Percentiles rank a stretch among this genome's conserved stretches.
Evolutionary conservation across 1,139 yeast species (phyloP).

Genomic region (Zhuliangozyma parablackwelliae): DNA sequence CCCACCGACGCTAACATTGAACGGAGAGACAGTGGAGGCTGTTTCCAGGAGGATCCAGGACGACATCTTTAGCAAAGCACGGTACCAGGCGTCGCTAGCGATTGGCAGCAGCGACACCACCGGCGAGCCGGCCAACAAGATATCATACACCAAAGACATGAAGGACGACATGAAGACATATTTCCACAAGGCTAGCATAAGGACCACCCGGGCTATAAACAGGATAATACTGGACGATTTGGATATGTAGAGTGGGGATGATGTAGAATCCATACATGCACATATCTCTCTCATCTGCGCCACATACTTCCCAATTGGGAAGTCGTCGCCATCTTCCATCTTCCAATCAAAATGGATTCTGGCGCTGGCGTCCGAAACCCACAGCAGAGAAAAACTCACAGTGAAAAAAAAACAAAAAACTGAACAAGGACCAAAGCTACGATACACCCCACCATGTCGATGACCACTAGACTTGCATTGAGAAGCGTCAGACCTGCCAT

Average conservation of each 20-base stretch:
- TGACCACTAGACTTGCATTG: conserved; percentile 45
- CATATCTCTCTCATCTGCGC: no score
- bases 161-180: conserved; percentile 26
- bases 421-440: conserved; percentile 1
- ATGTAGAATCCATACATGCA: no score
- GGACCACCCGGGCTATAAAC: conserved; percentile 27
- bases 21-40: conserved; percentile 25
- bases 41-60: conserved; percentile 22
- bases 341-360: conserved; percentile 31
- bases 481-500: conserved; percentile 39
- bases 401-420: conserved; percentile 7
- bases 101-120: neutral
- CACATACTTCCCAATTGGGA: conserved; percentile 23
- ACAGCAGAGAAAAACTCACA: conserved; percentile 2
- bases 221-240: conserved; percentile 18
- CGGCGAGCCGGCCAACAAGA: neutral
- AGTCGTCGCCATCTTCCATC: conserved; percentile 23
- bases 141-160: conserved; percentile 20
- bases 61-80: conserved; percentile 16
- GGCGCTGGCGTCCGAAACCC: conserved; percentile 4
- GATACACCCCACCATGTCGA: conserved; percentile 26
- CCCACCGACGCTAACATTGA: conserved; percentile 1
- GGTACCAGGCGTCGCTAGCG: conserved; percentile 11
- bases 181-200: conserved; percentile 22
- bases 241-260: no score